Evolutionary conservation across 2,329 filamentous ascomycete species (phyloP), one percentile per base, ranked within the genome.

Genomic region (Fusarium drepaniforme): DNA sequence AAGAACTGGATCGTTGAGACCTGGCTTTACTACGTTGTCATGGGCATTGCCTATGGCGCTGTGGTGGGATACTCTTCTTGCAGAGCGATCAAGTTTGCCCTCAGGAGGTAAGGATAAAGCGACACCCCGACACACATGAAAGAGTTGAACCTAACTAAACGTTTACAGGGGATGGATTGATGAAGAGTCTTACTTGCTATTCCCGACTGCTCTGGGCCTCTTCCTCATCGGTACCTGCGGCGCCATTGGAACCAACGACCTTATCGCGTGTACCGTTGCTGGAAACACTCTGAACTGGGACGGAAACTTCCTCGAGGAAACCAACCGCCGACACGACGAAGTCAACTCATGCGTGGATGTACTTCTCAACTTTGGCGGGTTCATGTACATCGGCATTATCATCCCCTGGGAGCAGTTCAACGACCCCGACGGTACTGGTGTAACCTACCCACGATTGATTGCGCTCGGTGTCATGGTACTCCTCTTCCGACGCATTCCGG

Each of bases 201-300:
- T 87, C 62, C 88, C 89, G 1, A 84, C 86, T 0, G 88, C 86
- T 2, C 77, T 90, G 6, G 88, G 88, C 18, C 82, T 92, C 12
- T 91, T 91, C 77, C 82, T 90, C 40, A 83, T 91, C 30, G 89
- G 90, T 3, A 88, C 89, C 0, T 89, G 88, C 67, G 90, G 90
- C 30, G 83, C 86, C 25, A 83, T 91, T 18, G 90, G 90, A 15
- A 89, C 88, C 0, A 89, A 91, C 65, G 90, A 92, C 70, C 86
- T 91, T 0, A 84, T 92, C 5, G 89, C 90, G 5, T 92, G 89
- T 77, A 91, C 91, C 67, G 84, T 89, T 4, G 90, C 90, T 1
- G 90, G 90, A 8, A 88, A 86, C 75, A 85, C 86, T 15, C 81
- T 92, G 56, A 92, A 91, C 80, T 92, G 90, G 90, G 88, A 91